These are phyloP conservation scores for Rhodofomes roseus DNA, from an alignment of 1,284 basidiomycete species.

Conservation along the genomic window DNA sequence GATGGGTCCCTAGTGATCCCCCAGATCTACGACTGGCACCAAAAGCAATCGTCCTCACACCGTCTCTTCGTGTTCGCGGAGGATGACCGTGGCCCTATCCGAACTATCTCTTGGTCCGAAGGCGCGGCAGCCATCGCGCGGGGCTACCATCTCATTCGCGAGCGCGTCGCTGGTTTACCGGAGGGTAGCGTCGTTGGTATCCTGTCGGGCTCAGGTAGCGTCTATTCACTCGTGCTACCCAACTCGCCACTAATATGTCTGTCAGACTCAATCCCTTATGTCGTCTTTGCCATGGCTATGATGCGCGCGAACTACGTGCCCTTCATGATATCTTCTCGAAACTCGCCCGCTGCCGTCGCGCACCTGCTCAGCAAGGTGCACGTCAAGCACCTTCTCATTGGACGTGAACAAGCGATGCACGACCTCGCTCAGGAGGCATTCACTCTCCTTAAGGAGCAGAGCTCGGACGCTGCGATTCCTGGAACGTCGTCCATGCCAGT, in stretches of 20 bases:
- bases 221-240: background rate
- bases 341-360: conserved; percentile 33
- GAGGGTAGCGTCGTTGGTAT: background rate
- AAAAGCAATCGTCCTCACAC: conserved; percentile 28
- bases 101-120: conserved; percentile 24
- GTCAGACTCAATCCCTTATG: conserved; percentile 30
- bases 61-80: conserved; percentile 31
- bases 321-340: conserved; percentile 36
- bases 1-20: conserved; percentile 32
- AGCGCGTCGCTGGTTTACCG: background rate
- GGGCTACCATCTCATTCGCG: background rate
- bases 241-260: background rate
- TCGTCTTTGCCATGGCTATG: conserved; percentile 23
- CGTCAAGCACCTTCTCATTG: conserved; percentile 24
- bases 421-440: conserved; percentile 11
- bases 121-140: conserved; percentile 14
- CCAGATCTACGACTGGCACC: conserved; percentile 34
- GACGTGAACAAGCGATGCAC: conserved; percentile 21
- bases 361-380: conserved; percentile 29
- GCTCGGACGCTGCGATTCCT: background rate
- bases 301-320: conserved; percentile 21
- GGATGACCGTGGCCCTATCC: conserved; percentile 16
- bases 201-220: background rate
- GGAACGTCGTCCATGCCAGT: background rate
- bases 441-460: background rate